phyloP scores from a whole-genome alignment of 805 yeast species.

The Starmera pachycereana region DNA sequence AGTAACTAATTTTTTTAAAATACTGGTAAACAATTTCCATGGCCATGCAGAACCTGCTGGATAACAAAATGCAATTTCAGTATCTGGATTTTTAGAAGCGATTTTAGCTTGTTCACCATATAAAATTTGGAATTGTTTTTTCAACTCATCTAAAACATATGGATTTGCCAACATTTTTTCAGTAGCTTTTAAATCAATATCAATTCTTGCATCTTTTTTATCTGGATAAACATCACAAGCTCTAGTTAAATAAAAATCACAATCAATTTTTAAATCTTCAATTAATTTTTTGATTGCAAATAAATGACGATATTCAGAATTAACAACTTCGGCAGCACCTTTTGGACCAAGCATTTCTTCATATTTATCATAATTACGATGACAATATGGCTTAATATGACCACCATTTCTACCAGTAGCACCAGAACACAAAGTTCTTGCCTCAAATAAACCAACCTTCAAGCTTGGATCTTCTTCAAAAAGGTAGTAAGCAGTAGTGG shows the following conservation, averaged over 20 bases:
- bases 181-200: conserved; percentile 8
- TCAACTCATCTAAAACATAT: conserved; percentile 18
- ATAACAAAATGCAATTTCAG: conserved; percentile 57
- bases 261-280: conserved; percentile 25
- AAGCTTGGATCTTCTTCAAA: conserved; percentile 17
- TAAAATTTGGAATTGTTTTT: conserved; percentile 22
- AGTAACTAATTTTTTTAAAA: conserved; percentile 22
- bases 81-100: conserved; percentile 66
- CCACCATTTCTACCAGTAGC: conserved; percentile 44
- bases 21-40: conserved; percentile 26
- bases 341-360: conserved; percentile 5
- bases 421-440: conserved; percentile 29
- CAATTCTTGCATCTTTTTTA: conserved; percentile 10
- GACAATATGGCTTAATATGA: conserved; percentile 29
- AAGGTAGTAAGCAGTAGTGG: conserved; percentile 28
- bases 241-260: conserved; percentile 25
- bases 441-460: conserved; percentile 27
- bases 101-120: conserved; percentile 31
- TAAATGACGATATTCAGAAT: conserved; percentile 28
- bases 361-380: conserved; percentile 7
- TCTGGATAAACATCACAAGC: conserved; percentile 26
- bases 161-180: conserved; percentile 19
- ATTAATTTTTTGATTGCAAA: conserved; percentile 23
- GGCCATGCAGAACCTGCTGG: conserved; percentile 38
- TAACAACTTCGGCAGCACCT: conserved; percentile 25